phyloP scores from a whole-genome alignment of 2,329 filamentous ascomycete species.

The Exophiala oligosperma region DNA sequence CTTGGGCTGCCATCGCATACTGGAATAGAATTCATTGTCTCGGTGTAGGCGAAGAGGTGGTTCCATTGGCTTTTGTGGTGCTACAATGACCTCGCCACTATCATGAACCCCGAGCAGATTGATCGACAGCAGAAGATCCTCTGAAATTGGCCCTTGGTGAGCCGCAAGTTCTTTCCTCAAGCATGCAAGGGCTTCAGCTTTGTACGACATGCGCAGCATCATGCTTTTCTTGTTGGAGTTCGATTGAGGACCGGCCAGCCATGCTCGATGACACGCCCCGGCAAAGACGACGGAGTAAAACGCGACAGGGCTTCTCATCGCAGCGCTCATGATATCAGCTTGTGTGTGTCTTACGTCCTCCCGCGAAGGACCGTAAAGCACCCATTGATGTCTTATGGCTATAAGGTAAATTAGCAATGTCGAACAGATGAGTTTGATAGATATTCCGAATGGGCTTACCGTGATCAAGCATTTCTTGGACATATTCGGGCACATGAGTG shows the following conservation, averaged over 20 bases:
- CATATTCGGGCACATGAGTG: neutral
- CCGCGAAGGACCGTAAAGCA: neutral
- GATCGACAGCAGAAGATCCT: neutral
- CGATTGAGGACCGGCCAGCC: neutral
- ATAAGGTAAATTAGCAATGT: neutral
- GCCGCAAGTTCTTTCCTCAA: neutral
- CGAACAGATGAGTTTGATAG: neutral
- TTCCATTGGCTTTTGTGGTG: neutral
- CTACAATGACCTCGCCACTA: neutral
- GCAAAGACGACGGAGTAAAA: slow-evolving; percentile 1
- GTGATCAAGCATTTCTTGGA: slow-evolving; percentile 3
- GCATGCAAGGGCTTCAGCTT: neutral
- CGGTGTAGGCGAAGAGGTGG: neutral
- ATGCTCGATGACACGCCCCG: neutral
- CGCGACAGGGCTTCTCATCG: neutral
- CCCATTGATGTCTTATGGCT: slow-evolving; percentile 2
- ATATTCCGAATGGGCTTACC: neutral
- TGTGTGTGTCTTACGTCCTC: neutral
- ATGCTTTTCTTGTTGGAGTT: neutral
- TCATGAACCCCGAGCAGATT: neutral
- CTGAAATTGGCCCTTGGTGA: neutral
- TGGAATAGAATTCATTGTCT: slow-evolving; percentile 6
- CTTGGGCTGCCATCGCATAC: slow-evolving; percentile 3
- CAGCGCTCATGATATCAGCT: neutral
- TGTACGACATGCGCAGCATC: neutral